Evolutionary conservation across 2,329 filamentous ascomycete species (phyloP), one percentile per base, ranked within the genome.

Genomic region (Rhytidhysteron rufulum): DNA sequence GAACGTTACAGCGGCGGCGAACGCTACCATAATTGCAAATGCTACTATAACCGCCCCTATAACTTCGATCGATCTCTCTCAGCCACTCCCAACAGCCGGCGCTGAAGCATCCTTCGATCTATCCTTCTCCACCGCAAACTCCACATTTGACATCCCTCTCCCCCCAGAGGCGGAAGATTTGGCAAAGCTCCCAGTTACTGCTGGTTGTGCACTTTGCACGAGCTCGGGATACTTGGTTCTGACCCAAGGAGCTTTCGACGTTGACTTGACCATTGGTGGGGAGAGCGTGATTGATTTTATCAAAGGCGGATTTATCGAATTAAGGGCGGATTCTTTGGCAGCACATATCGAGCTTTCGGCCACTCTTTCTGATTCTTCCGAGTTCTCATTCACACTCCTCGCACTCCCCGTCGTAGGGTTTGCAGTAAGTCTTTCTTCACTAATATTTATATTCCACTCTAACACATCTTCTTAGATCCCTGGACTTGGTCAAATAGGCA

Each of bases 191-290:
- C 58, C 60, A 1, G 31, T 62, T 25, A 57, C 57, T 13, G 40
- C 66, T n/a, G 56, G 56, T 10, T 67, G 64, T 49, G 64, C 61
- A 43, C 58, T 60, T 19, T 67, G 64, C 43, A 53, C 57, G 6
- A 57, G 59, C 2, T 50, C 43, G 5, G 64, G 63, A 5, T 51
- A 45, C 16, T 37, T 67, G 10, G 44, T 54, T 3, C 55, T 67
- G 7, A 55, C 56, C 1, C 51, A 61, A 24, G 62, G 61, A 22
- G 44, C 50, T 11, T 55, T 61, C 45, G 45, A 54, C 7, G 52
- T 62, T 38, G 50, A 60, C 22, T 37, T 54, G 1, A 46, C 57
- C 22, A 53, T 49, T 1, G 52, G 55, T 25, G 46, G 48, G 13
- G 54, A 57, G 17, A 45, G 48, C 9, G 48, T 57, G n/a, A 37